Evolutionary conservation across 352 stramenopile genomes (phyloP).

Genomic region (Hyaloperonospora arabidopsidis): DNA sequence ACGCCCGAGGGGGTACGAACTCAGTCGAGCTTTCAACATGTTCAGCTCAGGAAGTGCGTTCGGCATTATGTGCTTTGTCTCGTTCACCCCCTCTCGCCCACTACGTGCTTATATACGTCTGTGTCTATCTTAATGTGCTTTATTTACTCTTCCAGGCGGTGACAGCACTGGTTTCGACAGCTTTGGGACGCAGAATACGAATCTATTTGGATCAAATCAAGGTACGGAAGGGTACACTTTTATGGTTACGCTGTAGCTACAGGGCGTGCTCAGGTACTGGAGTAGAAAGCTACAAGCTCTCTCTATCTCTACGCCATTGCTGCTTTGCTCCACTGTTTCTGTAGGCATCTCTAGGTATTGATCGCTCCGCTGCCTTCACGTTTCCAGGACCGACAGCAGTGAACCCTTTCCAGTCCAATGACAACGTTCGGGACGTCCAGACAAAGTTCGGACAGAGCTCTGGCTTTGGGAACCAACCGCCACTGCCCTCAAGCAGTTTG

Average conservation of each 20-base stretch:
- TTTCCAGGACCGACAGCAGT: slow-evolving; percentile 24
- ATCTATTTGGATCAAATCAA: slow-evolving; percentile 36
- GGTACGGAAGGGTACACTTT: slow-evolving; percentile 25
- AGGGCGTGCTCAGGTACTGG: slow-evolving; percentile 5
- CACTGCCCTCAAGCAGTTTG: slow-evolving; percentile 23
- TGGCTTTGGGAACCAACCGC: slow-evolving; percentile 19
- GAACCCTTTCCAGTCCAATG: slow-evolving; percentile 30
- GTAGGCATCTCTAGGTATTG: slow-evolving; percentile 20
- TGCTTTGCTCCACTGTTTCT: slow-evolving; percentile 11
- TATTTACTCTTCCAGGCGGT: slow-evolving; percentile 11
- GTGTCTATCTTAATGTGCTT: slow-evolving; percentile 3
- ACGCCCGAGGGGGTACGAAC: not conserved
- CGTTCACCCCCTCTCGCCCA: not conserved
- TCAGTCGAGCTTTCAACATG: slow-evolving; percentile 15
- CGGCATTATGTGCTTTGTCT: not conserved
- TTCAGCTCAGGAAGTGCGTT: slow-evolving; percentile 35
- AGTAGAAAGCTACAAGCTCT: slow-evolving; percentile 6
- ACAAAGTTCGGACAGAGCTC: slow-evolving; percentile 37
- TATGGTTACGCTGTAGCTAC: slow-evolving; percentile 7
- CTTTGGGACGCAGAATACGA: slow-evolving; percentile 20
- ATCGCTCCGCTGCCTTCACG: slow-evolving; percentile 23
- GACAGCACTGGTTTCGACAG: slow-evolving; percentile 16
- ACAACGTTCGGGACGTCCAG: slow-evolving; percentile 4
- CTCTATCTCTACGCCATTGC: not conserved
- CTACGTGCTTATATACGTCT: too few species aligned